Conservation (phyloP, 2,329 filamentous ascomycete genomes). For the Thermoascus crustaceus region DNA sequence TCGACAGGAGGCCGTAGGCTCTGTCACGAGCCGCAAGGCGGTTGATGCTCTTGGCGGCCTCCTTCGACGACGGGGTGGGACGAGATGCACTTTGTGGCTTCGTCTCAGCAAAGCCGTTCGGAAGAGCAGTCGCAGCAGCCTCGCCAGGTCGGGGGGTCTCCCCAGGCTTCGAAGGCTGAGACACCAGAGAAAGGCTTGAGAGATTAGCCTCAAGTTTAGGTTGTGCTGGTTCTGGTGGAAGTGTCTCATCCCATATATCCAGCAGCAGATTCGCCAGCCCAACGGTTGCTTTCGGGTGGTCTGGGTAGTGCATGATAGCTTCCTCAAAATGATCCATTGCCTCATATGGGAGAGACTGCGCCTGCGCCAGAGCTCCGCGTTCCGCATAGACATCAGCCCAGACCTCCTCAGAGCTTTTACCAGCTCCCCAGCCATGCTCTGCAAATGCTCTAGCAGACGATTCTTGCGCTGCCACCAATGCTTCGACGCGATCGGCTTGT, state of each 20-base stretch:
- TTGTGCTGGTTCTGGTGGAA: slow-evolving; percentile 25
- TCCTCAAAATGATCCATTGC: slow-evolving; percentile 74
- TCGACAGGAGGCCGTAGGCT: slow-evolving; percentile 73
- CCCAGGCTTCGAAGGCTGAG: slow-evolving; percentile 13
- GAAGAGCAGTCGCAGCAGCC: too few relatives aligned
- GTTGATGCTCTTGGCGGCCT: slow-evolving; percentile 63
- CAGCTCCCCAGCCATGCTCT: slow-evolving; percentile 65
- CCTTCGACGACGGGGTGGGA: slow-evolving; percentile 17
- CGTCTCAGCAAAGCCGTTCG: not conserved
- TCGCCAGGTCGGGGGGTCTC: too few relatives aligned
- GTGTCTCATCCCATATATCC: slow-evolving; percentile 63
- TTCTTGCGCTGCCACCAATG: slow-evolving; percentile 54
- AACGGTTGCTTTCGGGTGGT: slow-evolving; percentile 73
- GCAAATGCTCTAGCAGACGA: slow-evolving; percentile 56
- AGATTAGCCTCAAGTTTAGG: slow-evolving; percentile 19
- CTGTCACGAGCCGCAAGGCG: slow-evolving; percentile 83
- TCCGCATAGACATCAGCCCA: slow-evolving; percentile 79
- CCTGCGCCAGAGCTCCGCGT: slow-evolving; percentile 60
- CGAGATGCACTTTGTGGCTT: not conserved
- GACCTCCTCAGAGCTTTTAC: slow-evolving; percentile 72
- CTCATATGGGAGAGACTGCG: slow-evolving; percentile 54
- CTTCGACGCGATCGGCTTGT: slow-evolving; percentile 63
- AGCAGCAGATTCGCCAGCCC: slow-evolving; percentile 77
- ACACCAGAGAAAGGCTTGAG: slow-evolving; percentile 17
- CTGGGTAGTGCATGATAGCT: slow-evolving; percentile 67